Conservation (phyloP, 2,329 filamentous ascomycete species). For the Phialophora chinensis region DNA sequence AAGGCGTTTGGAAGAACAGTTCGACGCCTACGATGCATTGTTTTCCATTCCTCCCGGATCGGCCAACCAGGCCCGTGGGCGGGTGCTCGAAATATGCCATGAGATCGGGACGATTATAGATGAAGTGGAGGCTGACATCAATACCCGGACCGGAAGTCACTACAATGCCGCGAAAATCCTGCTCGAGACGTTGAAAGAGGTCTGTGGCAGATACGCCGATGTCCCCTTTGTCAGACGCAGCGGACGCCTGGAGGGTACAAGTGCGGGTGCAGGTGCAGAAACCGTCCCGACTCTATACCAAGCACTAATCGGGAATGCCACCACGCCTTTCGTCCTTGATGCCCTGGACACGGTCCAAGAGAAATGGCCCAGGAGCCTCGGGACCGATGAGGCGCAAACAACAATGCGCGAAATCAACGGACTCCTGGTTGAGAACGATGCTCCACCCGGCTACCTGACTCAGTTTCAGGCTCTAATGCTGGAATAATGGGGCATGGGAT, state of each 20-base stretch:
- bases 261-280: slow-evolving; percentile 2
- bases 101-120: slow-evolving; percentile 13
- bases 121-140: slow-evolving; percentile 14
- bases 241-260: background rate
- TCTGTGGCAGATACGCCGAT: slow-evolving; percentile 20
- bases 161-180: slow-evolving; percentile 16
- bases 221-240: slow-evolving; percentile 16
- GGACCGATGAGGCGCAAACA: background rate
- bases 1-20: slow-evolving; percentile 47
- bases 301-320: slow-evolving; percentile 16
- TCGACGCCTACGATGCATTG: slow-evolving; percentile 46
- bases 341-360: slow-evolving; percentile 19
- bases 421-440: slow-evolving; percentile 9
- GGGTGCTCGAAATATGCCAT: slow-evolving; percentile 13
- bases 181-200: slow-evolving; percentile 15
- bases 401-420: slow-evolving; percentile 1
- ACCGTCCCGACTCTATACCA: slow-evolving; percentile 21
- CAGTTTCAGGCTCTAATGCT: slow-evolving; percentile 5
- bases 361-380: slow-evolving; percentile 14
- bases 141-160: slow-evolving; percentile 10
- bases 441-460: slow-evolving; percentile 11
- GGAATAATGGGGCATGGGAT: background rate
- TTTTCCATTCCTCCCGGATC: background rate
- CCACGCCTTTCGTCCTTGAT: slow-evolving; percentile 23
- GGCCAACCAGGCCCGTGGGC: background rate